These are phyloP conservation scores for Oehlia diaphana DNA, from an alignment of 192 early-diverging fungal species.

Conservation along the genomic window DNA sequence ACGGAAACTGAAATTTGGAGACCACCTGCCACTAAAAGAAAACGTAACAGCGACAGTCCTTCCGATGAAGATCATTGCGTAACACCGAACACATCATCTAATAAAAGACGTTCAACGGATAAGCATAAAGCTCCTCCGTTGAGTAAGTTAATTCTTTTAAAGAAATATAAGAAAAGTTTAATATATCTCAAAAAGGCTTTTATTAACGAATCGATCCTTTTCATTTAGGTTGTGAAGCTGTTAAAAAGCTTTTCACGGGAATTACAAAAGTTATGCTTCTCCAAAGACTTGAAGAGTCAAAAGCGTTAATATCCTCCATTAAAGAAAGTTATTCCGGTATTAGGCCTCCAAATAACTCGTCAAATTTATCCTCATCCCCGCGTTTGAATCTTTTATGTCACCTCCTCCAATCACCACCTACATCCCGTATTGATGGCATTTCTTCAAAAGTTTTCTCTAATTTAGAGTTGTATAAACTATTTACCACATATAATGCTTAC, in stretches of 20 bases:
- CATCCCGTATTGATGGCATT: constrained; percentile 31
- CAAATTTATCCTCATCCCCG: background rate
- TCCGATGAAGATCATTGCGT: constrained; percentile 22
- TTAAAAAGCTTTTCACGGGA: constrained; percentile 24
- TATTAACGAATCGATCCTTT: background rate
- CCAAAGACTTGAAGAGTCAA: constrained; percentile 31
- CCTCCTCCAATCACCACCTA: constrained; percentile 30
- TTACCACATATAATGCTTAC: constrained; percentile 31
- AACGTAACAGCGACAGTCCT: constrained; percentile 4
- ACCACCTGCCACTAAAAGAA: constrained; percentile 12
- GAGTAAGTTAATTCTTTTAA: constrained; percentile 16
- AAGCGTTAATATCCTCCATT: constrained; percentile 20
- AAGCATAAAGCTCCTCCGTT: constrained; percentile 30
- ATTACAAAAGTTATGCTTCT: constrained; percentile 26
- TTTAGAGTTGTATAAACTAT: constrained; percentile 30
- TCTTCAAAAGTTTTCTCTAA: constrained; percentile 33
- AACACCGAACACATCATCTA: background rate
- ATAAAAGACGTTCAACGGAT: constrained; percentile 21
- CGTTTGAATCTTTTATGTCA: constrained; percentile 30
- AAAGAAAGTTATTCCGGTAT: constrained; percentile 22
- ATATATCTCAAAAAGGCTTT: background rate
- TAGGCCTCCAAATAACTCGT: background rate
- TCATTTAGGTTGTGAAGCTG: constrained; percentile 27
- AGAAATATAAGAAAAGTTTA: background rate
- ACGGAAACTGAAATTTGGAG: constrained; percentile 2